Evolutionary conservation across 2,329 filamentous ascomycete genomes (phyloP).

Genomic region (Cercospora beticola): DNA sequence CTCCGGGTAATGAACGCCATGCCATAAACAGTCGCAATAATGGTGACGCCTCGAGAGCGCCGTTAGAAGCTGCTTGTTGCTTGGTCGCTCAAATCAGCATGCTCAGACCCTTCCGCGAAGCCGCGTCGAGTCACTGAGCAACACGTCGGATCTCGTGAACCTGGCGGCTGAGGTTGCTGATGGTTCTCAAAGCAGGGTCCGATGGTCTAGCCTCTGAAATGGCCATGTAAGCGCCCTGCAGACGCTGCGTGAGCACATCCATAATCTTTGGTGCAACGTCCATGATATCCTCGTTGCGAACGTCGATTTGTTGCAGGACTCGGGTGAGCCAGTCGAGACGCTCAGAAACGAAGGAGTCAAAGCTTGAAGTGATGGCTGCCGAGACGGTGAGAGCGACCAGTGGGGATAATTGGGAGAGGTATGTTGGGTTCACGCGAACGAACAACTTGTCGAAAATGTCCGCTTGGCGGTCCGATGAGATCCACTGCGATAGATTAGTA

Average conservation of each 20-base stretch:
- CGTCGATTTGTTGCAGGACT: constrained; percentile 55
- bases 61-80: neutral
- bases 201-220: constrained; percentile 55
- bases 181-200: constrained; percentile 42
- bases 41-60: neutral
- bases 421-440: constrained; percentile 56
- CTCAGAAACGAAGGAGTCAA: constrained; percentile 54
- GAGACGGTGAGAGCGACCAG: constrained; percentile 62
- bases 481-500: constrained; percentile 48
- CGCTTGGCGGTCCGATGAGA: constrained; percentile 59
- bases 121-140: constrained; percentile 24
- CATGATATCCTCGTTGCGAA: constrained; percentile 47
- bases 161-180: constrained; percentile 33
- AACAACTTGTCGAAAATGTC: constrained; percentile 64
- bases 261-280: constrained; percentile 61
- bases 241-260: constrained; percentile 57
- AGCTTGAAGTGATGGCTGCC: constrained; percentile 59
- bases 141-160: constrained; percentile 30
- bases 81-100: constrained; percentile 5
- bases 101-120: constrained; percentile 13
- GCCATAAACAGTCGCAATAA: neutral
- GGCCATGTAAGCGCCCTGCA: constrained; percentile 58
- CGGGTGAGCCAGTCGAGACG: constrained; percentile 60
- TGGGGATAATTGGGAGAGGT: constrained; percentile 56
- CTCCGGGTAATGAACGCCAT: neutral